Percentiles rank a stretch among this genome's conserved stretches.
phyloP scores from a whole-genome alignment of 2,329 filamentous ascomycete genomes.

The Fusarium sp. region DNA sequence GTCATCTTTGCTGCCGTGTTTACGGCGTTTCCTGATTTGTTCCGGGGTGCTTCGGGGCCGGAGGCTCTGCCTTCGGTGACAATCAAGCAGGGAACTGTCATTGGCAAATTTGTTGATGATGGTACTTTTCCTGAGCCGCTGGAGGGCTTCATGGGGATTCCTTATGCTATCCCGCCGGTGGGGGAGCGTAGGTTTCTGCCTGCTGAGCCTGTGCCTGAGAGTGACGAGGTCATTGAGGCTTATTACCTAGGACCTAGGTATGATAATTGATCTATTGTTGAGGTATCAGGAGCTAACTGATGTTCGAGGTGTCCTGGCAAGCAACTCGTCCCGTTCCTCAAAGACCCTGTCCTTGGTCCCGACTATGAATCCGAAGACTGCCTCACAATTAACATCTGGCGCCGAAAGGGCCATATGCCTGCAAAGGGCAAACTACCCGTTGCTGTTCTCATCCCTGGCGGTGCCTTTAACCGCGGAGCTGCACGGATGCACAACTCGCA shows the following conservation, averaged over 20 bases:
- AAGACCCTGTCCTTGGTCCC: conserved; percentile 50
- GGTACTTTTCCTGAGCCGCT: conserved; percentile 50
- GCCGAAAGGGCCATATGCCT: conserved; percentile 30
- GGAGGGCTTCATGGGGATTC: conserved; percentile 63
- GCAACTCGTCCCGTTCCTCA: conserved; percentile 51
- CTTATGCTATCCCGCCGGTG: conserved; percentile 62
- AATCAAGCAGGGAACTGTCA: conserved; percentile 51
- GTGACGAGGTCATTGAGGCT: conserved; percentile 47
- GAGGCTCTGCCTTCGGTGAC: conserved; percentile 41
- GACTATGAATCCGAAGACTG: conserved; percentile 52
- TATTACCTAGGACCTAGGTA: conserved; percentile 46
- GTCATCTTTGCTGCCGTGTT: conserved; percentile 35
- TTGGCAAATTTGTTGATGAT: conserved; percentile 52
- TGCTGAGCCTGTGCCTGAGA: conserved; percentile 49
- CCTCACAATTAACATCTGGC: conserved; percentile 48
- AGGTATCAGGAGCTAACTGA: conserved; percentile 2
- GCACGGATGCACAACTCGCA: conserved; percentile 56
- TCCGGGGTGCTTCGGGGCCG: conserved; percentile 4
- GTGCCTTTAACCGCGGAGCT: conserved; percentile 52
- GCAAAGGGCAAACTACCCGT: conserved; percentile 47
- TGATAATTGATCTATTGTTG: neutral
- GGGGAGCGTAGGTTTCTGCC: conserved; percentile 60
- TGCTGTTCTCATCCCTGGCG: conserved; percentile 48
- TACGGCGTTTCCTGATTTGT: conserved; percentile 26
- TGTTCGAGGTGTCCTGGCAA: conserved; percentile 49